These are phyloP conservation scores for Hamamelis virginiana DNA, from an alignment of 164 flowering plant genomes.

Conservation along the genomic window DNA sequence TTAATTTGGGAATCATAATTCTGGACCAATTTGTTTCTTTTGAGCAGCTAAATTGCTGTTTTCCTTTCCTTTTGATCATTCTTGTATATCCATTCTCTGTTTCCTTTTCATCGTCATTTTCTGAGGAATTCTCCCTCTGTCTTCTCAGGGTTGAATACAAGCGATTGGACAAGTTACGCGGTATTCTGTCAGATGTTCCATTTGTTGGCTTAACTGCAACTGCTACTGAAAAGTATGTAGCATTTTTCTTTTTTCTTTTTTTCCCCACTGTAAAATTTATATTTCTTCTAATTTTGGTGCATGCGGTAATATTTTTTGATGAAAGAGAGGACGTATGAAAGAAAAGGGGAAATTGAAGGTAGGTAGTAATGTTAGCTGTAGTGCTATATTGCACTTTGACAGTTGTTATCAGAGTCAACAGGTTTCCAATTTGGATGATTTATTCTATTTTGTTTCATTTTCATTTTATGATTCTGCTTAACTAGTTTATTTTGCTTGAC, in stretches of 20 bases:
- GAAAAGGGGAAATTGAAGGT: too few species aligned
- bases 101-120: background rate
- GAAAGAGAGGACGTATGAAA: background rate
- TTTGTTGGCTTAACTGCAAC: slow-evolving; percentile 66
- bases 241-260: background rate
- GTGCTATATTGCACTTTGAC: background rate
- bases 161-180: slow-evolving; percentile 48
- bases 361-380: background rate
- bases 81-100: slow-evolving; percentile 1
- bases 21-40: background rate
- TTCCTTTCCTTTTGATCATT: background rate
- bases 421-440: background rate
- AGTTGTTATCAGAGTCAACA: background rate
- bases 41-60: background rate
- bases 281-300: background rate
- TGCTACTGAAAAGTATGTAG: slow-evolving; percentile 61
- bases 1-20: background rate
- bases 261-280: background rate
- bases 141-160: slow-evolving; percentile 58
- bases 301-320: background rate
- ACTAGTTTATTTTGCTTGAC: background rate
- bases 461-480: background rate
- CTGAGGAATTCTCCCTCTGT: slow-evolving; percentile 2
- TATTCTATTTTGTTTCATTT: too few species aligned
- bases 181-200: slow-evolving; percentile 44